Conservation (phyloP, 2,329 filamentous ascomycete species). For the Pseudogymnoascus sp. region DNA sequence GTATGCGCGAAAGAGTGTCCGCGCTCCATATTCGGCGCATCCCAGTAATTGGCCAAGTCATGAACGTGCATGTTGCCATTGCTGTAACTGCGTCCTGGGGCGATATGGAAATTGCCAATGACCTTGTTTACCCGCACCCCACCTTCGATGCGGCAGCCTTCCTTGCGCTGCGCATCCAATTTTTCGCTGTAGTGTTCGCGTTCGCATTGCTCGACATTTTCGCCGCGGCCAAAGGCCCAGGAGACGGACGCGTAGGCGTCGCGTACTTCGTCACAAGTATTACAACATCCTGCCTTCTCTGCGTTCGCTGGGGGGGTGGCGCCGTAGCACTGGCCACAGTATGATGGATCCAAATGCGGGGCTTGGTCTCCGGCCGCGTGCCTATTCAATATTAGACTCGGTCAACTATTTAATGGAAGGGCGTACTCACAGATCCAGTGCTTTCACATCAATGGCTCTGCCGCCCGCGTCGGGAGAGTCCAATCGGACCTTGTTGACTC, state of each 20-base stretch:
- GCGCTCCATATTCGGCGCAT: constrained; percentile 52
- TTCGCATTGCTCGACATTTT: constrained; percentile 89
- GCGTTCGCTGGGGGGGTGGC: constrained; percentile 65
- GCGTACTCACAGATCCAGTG: constrained; percentile 55
- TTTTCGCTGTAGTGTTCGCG: constrained; percentile 89
- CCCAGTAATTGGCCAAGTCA: constrained; percentile 92
- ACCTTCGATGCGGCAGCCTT: constrained; percentile 92
- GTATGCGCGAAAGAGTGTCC: constrained; percentile 82
- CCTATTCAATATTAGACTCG: constrained; percentile 32
- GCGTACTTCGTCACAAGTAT: constrained; percentile 92
- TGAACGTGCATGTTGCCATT: constrained; percentile 97
- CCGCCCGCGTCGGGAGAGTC: constrained; percentile 66
- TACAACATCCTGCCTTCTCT: constrained; percentile 82
- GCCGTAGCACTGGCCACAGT: constrained; percentile 92
- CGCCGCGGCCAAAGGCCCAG: constrained; percentile 91
- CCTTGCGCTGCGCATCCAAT: constrained; percentile 76
- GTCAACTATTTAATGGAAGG: constrained; percentile 15
- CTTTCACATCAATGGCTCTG: constrained; percentile 61
- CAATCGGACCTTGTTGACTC: constrained; percentile 84
- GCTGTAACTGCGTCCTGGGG: constrained; percentile 90
- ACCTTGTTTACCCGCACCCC: constrained; percentile 95
- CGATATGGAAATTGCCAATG: constrained; percentile 96
- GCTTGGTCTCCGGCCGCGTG: constrained; percentile 62
- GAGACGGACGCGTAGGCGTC: constrained; percentile 84
- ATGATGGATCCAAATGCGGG: constrained; percentile 76